Evolutionary conservation across 1,284 basidiomycete genomes (phyloP).

Genomic region (Afroboletus lepidellus): DNA sequence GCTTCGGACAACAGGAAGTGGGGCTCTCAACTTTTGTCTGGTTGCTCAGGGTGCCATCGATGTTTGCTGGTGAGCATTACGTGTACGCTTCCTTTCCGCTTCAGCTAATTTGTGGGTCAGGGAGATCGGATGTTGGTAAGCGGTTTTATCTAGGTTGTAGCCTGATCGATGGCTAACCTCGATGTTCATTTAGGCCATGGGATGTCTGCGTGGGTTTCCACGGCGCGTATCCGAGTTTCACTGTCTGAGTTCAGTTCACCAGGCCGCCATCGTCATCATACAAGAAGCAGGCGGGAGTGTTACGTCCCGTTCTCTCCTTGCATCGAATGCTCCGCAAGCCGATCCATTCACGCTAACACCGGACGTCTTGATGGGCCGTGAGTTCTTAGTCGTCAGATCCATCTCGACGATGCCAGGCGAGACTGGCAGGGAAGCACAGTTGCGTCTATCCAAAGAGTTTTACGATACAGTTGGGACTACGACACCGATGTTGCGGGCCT

Average conservation of each 20-base stretch:
- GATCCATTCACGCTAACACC: conserved; percentile 56
- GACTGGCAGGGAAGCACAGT: conserved; percentile 67
- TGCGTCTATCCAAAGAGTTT: conserved; percentile 79
- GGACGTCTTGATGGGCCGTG: conserved; percentile 76
- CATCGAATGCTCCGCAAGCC: conserved; percentile 35
- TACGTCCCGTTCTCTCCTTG: conserved; percentile 55
- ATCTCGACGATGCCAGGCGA: conserved; percentile 60
- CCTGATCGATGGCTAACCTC: background rate
- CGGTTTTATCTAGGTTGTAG: background rate
- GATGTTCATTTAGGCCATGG: conserved; percentile 54
- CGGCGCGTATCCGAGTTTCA: background rate
- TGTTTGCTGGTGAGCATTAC: conserved; percentile 66
- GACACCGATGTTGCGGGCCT: conserved; percentile 12
- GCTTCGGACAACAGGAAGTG: conserved; percentile 79
- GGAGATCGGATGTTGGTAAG: conserved; percentile 86
- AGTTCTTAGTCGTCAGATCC: conserved; percentile 78
- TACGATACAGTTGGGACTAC: conserved; percentile 76
- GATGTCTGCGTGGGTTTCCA: conserved; percentile 68
- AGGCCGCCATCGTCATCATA: conserved; percentile 87
- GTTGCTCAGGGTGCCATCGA: conserved; percentile 85
- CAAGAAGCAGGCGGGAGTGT: conserved; percentile 85
- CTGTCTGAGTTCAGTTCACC: conserved; percentile 4
- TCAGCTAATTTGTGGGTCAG: conserved; percentile 38
- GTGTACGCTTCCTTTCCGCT: background rate
- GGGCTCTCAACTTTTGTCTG: conserved; percentile 79